Evolutionary conservation across 2,329 filamentous ascomycete genomes (phyloP).

Genomic region (Colletotrichum siamense): DNA sequence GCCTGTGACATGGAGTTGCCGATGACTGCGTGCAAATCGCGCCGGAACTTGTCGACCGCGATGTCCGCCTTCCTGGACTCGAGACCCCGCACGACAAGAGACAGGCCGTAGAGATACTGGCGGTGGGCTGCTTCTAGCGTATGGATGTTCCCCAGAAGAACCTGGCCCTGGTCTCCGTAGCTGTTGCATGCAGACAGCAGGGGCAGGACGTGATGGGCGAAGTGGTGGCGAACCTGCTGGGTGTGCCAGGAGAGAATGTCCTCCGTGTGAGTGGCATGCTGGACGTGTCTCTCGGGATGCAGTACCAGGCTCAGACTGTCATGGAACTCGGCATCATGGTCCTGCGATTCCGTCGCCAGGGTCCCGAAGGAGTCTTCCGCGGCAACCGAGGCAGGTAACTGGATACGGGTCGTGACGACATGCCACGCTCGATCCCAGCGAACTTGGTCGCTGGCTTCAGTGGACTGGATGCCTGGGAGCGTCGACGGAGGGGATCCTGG

Average conservation of each 20-base stretch:
- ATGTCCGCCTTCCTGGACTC: constrained; percentile 39
- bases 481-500: constrained; percentile 25
- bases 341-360: constrained; percentile 48
- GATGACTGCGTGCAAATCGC: constrained; percentile 69
- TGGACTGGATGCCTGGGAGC: background rate
- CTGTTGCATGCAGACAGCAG: constrained; percentile 54
- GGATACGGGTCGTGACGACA: constrained; percentile 61
- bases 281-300: constrained; percentile 49
- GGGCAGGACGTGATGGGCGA: constrained; percentile 63
- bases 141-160: constrained; percentile 58
- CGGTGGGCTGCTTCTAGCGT: constrained; percentile 65
- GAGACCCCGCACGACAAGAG: constrained; percentile 55
- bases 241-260: constrained; percentile 66
- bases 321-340: constrained; percentile 50
- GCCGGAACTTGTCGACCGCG: constrained; percentile 56
- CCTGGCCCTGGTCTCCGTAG: constrained; percentile 47
- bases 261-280: constrained; percentile 57
- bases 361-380: constrained; percentile 60
- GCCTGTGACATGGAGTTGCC: constrained; percentile 64
- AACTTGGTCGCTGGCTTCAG: constrained; percentile 53
- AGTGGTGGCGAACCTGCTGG: constrained; percentile 65
- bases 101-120: constrained; percentile 61
- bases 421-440: constrained; percentile 69
- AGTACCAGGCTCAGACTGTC: constrained; percentile 60
- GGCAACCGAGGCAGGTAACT: constrained; percentile 60